These are phyloP conservation scores for Epichloe typhina DNA, from an alignment of 2,329 filamentous ascomycete species.

Conservation along the genomic window DNA sequence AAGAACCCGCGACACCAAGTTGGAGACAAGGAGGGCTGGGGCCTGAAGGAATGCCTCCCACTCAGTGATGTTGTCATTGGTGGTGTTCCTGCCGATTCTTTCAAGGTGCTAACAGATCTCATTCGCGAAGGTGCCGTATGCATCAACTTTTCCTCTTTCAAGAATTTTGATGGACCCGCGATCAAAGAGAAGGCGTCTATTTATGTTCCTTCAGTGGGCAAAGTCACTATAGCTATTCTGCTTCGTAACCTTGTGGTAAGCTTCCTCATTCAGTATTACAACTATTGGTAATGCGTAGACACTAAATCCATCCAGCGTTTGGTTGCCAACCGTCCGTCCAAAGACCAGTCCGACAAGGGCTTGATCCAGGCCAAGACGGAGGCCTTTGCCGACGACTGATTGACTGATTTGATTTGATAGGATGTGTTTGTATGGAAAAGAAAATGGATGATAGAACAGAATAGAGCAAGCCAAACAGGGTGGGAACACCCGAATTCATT, in stretches of 20 bases:
- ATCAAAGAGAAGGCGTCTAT: conserved; percentile 94
- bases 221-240: conserved; percentile 89
- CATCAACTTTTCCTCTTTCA: conserved; percentile 94
- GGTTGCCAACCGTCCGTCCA: conserved; percentile 34
- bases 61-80: conserved; percentile 90
- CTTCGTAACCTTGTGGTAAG: conserved; percentile 78
- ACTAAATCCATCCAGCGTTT: conserved; percentile 30
- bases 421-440: not conserved
- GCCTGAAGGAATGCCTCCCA: conserved; percentile 66
- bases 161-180: conserved; percentile 75
- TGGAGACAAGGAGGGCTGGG: conserved; percentile 67
- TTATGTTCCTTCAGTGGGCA: conserved; percentile 93
- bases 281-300: not conserved
- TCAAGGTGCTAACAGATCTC: conserved; percentile 76
- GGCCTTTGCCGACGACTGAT: conserved; percentile 26
- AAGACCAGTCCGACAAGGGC: conserved; percentile 21
- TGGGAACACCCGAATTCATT: too few relatives aligned
- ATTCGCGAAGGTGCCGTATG: conserved; percentile 89
- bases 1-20: conserved; percentile 79
- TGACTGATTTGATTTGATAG: conserved; percentile 11
- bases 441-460: not conserved
- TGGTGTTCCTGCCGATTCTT: conserved; percentile 76
- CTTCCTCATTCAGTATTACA: conserved; percentile 10
- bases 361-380: conserved; percentile 27
- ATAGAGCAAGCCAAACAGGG: not conserved